phyloP scores from a whole-genome alignment of 306 rosid genomes.

The Crotalaria pallida region DNA sequence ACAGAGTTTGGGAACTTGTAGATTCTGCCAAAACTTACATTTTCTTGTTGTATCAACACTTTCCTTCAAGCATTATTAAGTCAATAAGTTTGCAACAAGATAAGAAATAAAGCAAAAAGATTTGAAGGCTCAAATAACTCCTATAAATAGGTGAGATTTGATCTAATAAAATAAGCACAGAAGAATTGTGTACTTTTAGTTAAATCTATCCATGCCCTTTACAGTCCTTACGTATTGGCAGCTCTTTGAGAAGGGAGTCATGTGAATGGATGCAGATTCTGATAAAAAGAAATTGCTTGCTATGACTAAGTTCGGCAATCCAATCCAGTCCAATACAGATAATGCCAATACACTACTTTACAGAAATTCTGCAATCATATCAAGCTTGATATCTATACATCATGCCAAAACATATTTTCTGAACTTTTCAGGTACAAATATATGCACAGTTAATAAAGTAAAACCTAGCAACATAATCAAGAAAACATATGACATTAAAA shows the following conservation, averaged over 20 bases:
- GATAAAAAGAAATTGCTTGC: not conserved
- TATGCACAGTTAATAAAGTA: not conserved
- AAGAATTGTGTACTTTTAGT: not conserved
- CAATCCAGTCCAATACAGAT: not conserved
- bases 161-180: not conserved
- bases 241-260: not conserved
- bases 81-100: not conserved
- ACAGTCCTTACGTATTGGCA: not conserved
- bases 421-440: not conserved
- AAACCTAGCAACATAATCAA: not conserved
- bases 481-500: not conserved
- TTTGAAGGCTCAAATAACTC: not conserved
- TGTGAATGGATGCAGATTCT: not conserved
- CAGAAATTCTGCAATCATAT: not conserved
- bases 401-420: not conserved
- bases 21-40: not conserved
- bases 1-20: not conserved
- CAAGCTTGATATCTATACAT: not conserved
- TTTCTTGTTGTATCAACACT: not conserved
- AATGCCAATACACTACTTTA: not conserved
- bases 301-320: not conserved
- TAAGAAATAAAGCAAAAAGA: conserved; percentile 3
- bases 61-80: conserved; percentile 1
- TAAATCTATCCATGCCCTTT: not conserved
- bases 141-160: not conserved